Evolutionary conservation across 2,329 filamentous ascomycete species (phyloP).

Genomic region (Xylaria arbuscula): DNA sequence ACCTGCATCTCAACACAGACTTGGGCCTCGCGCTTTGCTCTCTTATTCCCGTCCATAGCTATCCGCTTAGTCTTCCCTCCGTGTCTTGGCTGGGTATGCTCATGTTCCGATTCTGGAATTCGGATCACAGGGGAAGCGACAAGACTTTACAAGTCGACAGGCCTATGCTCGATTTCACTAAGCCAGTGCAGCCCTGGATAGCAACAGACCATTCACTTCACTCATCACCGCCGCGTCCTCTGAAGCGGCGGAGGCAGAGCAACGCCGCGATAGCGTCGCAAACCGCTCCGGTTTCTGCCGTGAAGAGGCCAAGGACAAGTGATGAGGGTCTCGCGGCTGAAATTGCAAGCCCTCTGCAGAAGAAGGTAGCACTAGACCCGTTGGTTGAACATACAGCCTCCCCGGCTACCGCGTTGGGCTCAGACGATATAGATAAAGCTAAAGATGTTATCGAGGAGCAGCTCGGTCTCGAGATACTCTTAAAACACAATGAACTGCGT

Average conservation of each 20-base stretch:
- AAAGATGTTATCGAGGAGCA: slow-evolving; percentile 84
- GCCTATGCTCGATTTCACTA: slow-evolving; percentile 54
- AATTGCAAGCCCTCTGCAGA: slow-evolving; percentile 47
- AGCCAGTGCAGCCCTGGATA: slow-evolving; percentile 51
- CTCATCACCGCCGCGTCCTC: slow-evolving; percentile 45
- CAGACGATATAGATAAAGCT: slow-evolving; percentile 61
- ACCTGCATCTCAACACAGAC: slow-evolving; percentile 4
- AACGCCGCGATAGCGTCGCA: slow-evolving; percentile 51
- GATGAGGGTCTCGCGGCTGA: slow-evolving; percentile 43
- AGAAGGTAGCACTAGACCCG: slow-evolving; percentile 46
- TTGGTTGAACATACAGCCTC: slow-evolving; percentile 37
- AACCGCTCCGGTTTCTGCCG: slow-evolving; percentile 43
- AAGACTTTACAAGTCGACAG: slow-evolving; percentile 58
- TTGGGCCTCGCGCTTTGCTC: slow-evolving; percentile 25
- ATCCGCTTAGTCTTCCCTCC: slow-evolving; percentile 32
- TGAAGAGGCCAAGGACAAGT: slow-evolving; percentile 59
- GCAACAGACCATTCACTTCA: slow-evolving; percentile 44
- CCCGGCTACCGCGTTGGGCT: slow-evolving; percentile 19
- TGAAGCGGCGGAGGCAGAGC: slow-evolving; percentile 49
- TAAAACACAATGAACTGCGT: slow-evolving; percentile 94
- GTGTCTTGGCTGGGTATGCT: slow-evolving; percentile 54
- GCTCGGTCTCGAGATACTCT: slow-evolving; percentile 88
- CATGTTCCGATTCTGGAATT: slow-evolving; percentile 73
- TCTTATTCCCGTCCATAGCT: slow-evolving; percentile 21
- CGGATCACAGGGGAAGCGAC: slow-evolving; percentile 68